Conservation (phyloP, 1,139 yeast species). For the Candida sp. region DNA sequence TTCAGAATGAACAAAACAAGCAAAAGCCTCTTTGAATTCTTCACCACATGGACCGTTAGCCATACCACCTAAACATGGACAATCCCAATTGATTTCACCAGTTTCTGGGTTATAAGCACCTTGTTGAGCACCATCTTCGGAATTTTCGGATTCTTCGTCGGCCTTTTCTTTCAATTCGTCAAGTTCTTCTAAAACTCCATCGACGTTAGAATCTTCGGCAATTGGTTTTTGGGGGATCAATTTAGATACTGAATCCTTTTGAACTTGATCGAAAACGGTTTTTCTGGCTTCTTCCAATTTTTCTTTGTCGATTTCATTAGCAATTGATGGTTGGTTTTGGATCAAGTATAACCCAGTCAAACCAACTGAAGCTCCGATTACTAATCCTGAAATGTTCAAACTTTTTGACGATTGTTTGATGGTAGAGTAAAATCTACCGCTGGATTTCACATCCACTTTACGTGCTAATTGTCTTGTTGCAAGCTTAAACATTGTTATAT, state of each 20-base stretch:
- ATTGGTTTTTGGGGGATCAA: not conserved
- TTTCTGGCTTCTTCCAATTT: constrained; percentile 1
- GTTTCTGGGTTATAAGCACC: constrained; percentile 96
- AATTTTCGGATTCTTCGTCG: constrained; percentile 12
- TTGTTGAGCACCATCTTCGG: constrained; percentile 20
- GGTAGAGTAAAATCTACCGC: not conserved
- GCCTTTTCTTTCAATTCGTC: constrained; percentile 11
- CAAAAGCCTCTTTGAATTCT: constrained; percentile 93
- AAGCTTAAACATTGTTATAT: not conserved
- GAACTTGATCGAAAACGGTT: constrained; percentile 2
- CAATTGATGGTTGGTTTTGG: not conserved
- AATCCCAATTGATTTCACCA: constrained; percentile 99
- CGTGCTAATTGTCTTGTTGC: not conserved
- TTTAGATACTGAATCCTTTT: constrained; percentile 1
- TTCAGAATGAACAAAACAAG: constrained; percentile 93
- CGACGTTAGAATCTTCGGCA: not conserved
- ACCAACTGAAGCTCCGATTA: constrained; percentile 2
- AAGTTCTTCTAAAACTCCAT: not conserved
- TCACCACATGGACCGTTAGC: constrained; percentile 99
- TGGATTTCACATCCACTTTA: not conserved
- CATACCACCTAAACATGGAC: constrained; percentile 99
- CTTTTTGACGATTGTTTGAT: not conserved
- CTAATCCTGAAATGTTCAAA: not conserved
- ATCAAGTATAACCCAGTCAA: not conserved
- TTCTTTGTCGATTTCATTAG: constrained; percentile 2